Base-by-base conservation (phyloP, 2,329 filamentous ascomycete species). In the Cladobotryum protrusum region DNA sequence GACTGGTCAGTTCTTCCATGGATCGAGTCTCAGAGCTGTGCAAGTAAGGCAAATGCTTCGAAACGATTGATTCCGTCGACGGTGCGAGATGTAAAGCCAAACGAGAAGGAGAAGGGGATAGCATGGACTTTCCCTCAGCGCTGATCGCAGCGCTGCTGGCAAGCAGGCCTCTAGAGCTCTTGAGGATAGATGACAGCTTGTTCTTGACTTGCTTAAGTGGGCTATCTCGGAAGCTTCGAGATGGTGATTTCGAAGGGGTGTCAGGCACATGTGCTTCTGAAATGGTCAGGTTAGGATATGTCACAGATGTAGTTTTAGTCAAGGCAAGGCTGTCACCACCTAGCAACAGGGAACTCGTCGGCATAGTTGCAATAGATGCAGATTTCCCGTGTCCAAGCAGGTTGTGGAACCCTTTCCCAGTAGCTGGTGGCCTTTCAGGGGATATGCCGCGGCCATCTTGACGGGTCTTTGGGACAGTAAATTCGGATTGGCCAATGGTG, bases 201-300 rank as follows among this genome's bases (percentile, higher is more conserved):
- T 87, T 89, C 71, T 96, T 97, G 24, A 93, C 91, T 46, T 93
- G 89, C 67, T 91, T 96, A 52, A 96, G 69, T 5, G 89, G 89
- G 52, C 86, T 92, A 57, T 95, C 90, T 7, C 77, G 74, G 59
- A 80, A 74, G 44, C 64, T 71, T 48, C 79, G 71, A 5, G 77
- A 73, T 0, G 79, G 79, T 1, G 81, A 83, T 57, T 81, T 82
- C 3, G 71, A 65, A 55, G 77, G 71, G 65, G 78, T 70, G 65
- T 77, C 59, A 14, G 79, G 61, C 8, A 54, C 59, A 13, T 64
- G 63, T 6, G 63, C 55, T 52, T 77, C 74, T 0, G 65, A 54
- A 7, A 74, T 83, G 12, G 81, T 74, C 20, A 77, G 65, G 15
- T 73, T 63, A 6, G 77, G 73, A 52, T 82, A 81, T 0, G 82